Base-by-base conservation (phyloP, 1,139 yeast species). In the Pichia inconspicua region DNA sequence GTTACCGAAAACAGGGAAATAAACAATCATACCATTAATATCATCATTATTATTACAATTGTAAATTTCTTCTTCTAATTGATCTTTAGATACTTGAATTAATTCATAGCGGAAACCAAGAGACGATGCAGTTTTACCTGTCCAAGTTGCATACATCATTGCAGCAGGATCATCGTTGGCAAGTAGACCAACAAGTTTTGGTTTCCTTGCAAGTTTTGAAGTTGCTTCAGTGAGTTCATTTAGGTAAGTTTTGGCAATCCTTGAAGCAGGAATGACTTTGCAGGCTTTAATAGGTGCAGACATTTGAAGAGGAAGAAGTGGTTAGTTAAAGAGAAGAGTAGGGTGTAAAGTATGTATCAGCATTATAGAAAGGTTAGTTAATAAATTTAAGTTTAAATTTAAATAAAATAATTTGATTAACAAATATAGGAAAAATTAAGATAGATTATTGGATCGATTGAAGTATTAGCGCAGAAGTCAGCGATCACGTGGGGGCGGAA, bases 131-230 rank as follows among this genome's bases (percentile, higher is more conserved):
- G 97, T 90, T 65, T 88, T 90, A 35, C 84, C 86, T 0, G 98
- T 92, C 97, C 97, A 92, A 48, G 82, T 82, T 42, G 98, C 98
- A 64, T 92, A 92, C 85, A 84, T 84, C 61, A 76, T 77, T 4
- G 97, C 97, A 10, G 97, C 97, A 2, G 97, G 97, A 59, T 92
- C 98, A 25, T 75, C 73, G 63, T 92, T 92, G 28, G 97, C 97
- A 45, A 92, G 71, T 53, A 92, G 80, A 0, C 98, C 98, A 36
- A 90, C 96, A 45, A 92, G 71, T 58, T 77, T 78, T 8, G 97
- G 97, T 48, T 71, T 69, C 30, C 70, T 57, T 2, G 64, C 70
- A 39, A 89, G 69, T 25, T 68, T 59, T 27, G 70, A 61, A 9
- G 89, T 85, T 42, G 80, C 82, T 11, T 68, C 62, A 15, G 74